These are phyloP conservation scores for Dendrobium nobile DNA, from an alignment of 106 monocot genomes.

Conservation along the genomic window DNA sequence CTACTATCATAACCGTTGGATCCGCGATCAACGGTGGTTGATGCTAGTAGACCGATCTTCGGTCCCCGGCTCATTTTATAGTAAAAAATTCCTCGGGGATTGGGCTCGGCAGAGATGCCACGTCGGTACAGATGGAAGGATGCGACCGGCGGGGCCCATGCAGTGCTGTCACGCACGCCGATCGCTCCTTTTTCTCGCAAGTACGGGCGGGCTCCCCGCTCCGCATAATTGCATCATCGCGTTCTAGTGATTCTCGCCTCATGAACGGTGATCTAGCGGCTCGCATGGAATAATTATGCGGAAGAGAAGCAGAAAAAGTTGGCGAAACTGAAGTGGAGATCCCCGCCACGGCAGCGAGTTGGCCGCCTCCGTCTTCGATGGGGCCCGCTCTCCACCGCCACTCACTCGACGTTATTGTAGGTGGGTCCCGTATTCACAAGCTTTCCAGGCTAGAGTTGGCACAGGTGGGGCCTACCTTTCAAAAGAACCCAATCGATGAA, in stretches of 20 bases:
- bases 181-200: not conserved
- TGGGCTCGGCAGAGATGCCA: not conserved
- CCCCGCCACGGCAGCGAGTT: constrained; percentile 8
- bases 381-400: constrained; percentile 11
- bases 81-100: constrained; percentile 1
- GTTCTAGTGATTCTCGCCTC: not conserved
- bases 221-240: not conserved
- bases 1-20: no score
- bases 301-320: not conserved
- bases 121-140: not conserved
- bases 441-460: constrained; percentile 1
- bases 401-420: not conserved
- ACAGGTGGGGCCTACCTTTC: not conserved
- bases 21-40: no score
- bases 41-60: no score
- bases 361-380: not conserved
- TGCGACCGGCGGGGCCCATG: constrained; percentile 3
- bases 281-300: not conserved
- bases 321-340: not conserved
- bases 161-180: constrained; percentile 8
- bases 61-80: not conserved
- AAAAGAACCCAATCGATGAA: not conserved
- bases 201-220: not conserved
- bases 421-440: not conserved
- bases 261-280: not conserved